Evolutionary conservation across 148 eudicot genomes (phyloP), one percentile per base, ranked within the genome.

Genomic region (Rhododendron simsii): DNA sequence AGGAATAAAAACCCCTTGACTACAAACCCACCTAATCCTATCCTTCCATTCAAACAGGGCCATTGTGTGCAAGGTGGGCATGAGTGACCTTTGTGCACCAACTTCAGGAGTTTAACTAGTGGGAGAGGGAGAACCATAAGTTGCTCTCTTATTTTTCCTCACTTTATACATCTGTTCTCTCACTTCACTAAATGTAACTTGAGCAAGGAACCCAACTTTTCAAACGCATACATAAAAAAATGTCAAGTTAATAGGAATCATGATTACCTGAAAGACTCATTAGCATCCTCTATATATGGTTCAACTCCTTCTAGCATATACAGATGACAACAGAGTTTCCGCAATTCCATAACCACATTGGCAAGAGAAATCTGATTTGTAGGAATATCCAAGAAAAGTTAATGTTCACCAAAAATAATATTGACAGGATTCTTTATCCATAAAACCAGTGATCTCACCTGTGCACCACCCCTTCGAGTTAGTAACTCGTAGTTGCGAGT

Each of bases 231-330:
- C 18, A 21, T 30, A 69, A 73, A 44, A 50, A 37, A 90, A 71
- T 87, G 80, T 69, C 33, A 82, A 69, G 55, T 59, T 73, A 35
- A 85, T 51, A 78, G 28, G 74, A 59, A 59, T 21, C 65, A 59
- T 20, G 65, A 82, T 89, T 93, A 97, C 99, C 94, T 97, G 93
- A 86, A 89, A 85, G 95, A 87, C 90, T 95, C 98, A 74, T 89
- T 89, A 48, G 90, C 83, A 90, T 95, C 94, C 30, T 90, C 90
- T 87, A 92, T 90, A 30, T 86, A 84, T 53, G 98, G 98, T 81
- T 97, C 99, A 90, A 95, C 98, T 75, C 99, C 99, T 85, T 95
- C 98, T 86, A 95, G 88, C 98, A 97, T 93, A 90, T 93, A 97
- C 57, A 98, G 94, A 87, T 97, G 99, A 90, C 96, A 93, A 83